Conservation (phyloP, 2,329 filamentous ascomycete genomes). For the Botrytis paeoniae region DNA sequence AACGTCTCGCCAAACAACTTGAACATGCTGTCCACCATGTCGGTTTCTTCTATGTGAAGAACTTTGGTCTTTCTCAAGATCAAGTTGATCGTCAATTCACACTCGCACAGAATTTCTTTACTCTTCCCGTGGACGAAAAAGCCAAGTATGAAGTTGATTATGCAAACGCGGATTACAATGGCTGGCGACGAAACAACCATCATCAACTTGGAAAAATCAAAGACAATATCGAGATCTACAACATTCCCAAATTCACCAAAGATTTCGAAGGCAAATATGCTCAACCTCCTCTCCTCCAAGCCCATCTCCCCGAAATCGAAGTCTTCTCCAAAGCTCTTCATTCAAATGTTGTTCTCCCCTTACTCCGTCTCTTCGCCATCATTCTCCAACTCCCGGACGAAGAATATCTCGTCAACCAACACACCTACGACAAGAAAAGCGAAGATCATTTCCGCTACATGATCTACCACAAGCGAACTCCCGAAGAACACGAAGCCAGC, state of each 20-base stretch:
- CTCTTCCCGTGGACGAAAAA: slow-evolving; percentile 56
- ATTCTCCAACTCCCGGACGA: slow-evolving; percentile 59
- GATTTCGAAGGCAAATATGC: slow-evolving; percentile 42
- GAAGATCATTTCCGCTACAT: slow-evolving; percentile 64
- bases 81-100: slow-evolving; percentile 60
- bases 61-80: slow-evolving; percentile 59
- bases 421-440: slow-evolving; percentile 55
- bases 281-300: slow-evolving; percentile 48
- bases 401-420: slow-evolving; percentile 52
- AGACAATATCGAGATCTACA: slow-evolving; percentile 59
- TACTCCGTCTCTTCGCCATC: slow-evolving; percentile 59
- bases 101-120: slow-evolving; percentile 57
- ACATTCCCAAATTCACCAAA: slow-evolving; percentile 56
- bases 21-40: slow-evolving; percentile 49
- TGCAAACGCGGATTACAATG: slow-evolving; percentile 54
- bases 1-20: slow-evolving; percentile 50
- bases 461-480: slow-evolving; percentile 51
- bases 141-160: slow-evolving; percentile 52
- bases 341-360: slow-evolving; percentile 52
- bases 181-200: slow-evolving; percentile 49
- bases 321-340: slow-evolving; percentile 48
- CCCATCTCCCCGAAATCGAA: slow-evolving; percentile 55
- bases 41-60: slow-evolving; percentile 62
- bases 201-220: slow-evolving; percentile 23
- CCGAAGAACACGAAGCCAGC: slow-evolving; percentile 46